phyloP scores from a whole-genome alignment of 2,329 filamentous ascomycete genomes.

The Aspergillus ochraceoroseus region DNA sequence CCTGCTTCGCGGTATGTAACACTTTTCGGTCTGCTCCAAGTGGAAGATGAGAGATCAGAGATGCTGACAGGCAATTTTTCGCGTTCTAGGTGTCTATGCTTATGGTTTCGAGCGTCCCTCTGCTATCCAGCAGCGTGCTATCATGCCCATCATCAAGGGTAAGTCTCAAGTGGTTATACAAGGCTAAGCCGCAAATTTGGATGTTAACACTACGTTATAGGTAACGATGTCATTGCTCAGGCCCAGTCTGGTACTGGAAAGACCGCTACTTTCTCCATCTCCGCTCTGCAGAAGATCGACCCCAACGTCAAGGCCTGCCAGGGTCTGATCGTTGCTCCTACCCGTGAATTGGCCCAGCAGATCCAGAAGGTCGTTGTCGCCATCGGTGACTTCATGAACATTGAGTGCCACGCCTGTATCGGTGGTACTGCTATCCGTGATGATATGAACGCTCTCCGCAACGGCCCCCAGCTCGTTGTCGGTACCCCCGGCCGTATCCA shows the following conservation, averaged over 20 bases:
- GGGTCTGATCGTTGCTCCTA: constrained; percentile 95
- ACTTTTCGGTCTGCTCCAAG: constrained; percentile 10
- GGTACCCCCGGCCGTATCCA: constrained; percentile 98
- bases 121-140: constrained; percentile 99
- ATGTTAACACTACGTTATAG: constrained; percentile 43
- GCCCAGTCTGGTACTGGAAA: constrained; percentile 99
- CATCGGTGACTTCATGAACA: constrained; percentile 99
- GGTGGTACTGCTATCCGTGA: constrained; percentile 97
- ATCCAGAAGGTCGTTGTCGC: constrained; percentile 99
- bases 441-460: constrained; percentile 95
- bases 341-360: constrained; percentile 96
- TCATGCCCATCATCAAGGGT: constrained; percentile 99
- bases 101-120: constrained; percentile 99
- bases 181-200: constrained; percentile 11
- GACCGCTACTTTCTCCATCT: constrained; percentile 99
- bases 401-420: constrained; percentile 99
- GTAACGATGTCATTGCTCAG: constrained; percentile 98
- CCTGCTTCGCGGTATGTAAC: constrained; percentile 78
- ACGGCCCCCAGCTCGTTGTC: constrained; percentile 94
- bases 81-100: constrained; percentile 74
- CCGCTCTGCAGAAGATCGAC: constrained; percentile 98
- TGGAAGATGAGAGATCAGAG: constrained; percentile 27
- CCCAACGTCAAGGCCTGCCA: constrained; percentile 91
- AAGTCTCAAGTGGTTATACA: constrained; percentile 38
- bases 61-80: constrained; percentile 21